Conservation (phyloP, 768 basidiomycete species). For the Leccinellum luteum region DNA sequence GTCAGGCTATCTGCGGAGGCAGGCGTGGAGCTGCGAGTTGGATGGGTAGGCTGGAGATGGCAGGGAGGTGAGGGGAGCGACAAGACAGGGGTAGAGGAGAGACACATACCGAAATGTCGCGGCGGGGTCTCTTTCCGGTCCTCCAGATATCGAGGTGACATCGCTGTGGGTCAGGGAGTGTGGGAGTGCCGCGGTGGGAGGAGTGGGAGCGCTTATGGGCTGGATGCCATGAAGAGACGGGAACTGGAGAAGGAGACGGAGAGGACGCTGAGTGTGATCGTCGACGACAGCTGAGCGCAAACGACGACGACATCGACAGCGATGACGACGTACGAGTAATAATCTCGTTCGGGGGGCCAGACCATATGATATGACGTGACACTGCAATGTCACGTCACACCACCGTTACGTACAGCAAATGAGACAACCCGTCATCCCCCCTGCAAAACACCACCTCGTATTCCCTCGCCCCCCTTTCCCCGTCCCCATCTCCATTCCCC, state of each 20-base stretch:
- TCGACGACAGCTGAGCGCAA: conserved; percentile 40
- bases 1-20: conserved; percentile 29
- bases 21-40: conserved; percentile 31
- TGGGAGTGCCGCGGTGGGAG: conserved; percentile 35
- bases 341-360: conserved; percentile 19
- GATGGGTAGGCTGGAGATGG: conserved; percentile 13
- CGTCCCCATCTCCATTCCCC: conserved; percentile 27
- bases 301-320: conserved; percentile 36
- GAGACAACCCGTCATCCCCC: conserved; percentile 6
- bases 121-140: conserved; percentile 52
- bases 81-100: neutral
- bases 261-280: conserved; percentile 53
- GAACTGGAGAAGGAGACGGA: conserved; percentile 34
- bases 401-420: conserved; percentile 18
- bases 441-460: conserved; percentile 24
- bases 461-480: conserved; percentile 22
- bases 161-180: conserved; percentile 40
- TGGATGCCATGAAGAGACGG: conserved; percentile 38
- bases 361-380: conserved; percentile 21
- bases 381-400: conserved; percentile 23
- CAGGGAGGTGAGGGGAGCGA: conserved; percentile 3
- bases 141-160: conserved; percentile 55
- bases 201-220: conserved; percentile 51
- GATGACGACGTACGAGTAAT: neutral
- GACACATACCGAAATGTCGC: conserved; percentile 44